Evolutionary conservation across 2,329 filamentous ascomycete genomes (phyloP).

Genomic region (Cylindrodendrum hubeiense): DNA sequence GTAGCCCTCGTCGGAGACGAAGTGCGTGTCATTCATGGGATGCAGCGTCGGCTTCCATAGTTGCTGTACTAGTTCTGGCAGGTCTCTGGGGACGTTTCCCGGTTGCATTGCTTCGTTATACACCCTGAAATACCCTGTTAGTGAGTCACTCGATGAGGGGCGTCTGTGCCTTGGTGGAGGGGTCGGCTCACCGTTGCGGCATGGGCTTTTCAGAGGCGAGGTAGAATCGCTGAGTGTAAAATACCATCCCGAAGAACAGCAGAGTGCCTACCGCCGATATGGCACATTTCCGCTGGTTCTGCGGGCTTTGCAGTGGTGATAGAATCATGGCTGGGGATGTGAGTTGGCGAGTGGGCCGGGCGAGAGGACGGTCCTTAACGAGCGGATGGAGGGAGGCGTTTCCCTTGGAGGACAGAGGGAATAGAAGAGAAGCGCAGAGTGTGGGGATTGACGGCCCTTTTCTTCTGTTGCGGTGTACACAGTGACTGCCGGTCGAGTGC

Average conservation of each 20-base stretch:
- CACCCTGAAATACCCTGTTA: background rate
- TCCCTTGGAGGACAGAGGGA: background rate
- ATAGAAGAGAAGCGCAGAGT: background rate
- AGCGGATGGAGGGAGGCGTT: background rate
- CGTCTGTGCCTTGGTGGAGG: background rate
- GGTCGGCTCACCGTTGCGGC: background rate
- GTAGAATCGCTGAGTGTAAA: constrained; percentile 23
- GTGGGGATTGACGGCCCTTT: background rate
- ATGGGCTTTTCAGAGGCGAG: background rate
- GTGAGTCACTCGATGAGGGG: background rate
- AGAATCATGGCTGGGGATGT: background rate
- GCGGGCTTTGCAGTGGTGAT: background rate
- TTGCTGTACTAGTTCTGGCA: constrained; percentile 11
- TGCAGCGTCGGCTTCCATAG: constrained; percentile 22
- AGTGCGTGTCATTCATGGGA: constrained; percentile 11
- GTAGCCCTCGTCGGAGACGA: constrained; percentile 30
- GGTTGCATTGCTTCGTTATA: background rate
- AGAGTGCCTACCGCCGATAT: constrained; percentile 3
- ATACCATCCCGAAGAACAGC: constrained; percentile 15
- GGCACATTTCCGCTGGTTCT: constrained; percentile 5
- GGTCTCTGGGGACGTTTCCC: constrained; percentile 8
- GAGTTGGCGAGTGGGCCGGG: background rate
- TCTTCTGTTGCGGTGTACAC: background rate
- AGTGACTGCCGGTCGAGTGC: background rate
- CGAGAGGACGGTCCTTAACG: background rate